Conservation (phyloP, 345 rosid species). For the Corymbia maculata region DNA sequence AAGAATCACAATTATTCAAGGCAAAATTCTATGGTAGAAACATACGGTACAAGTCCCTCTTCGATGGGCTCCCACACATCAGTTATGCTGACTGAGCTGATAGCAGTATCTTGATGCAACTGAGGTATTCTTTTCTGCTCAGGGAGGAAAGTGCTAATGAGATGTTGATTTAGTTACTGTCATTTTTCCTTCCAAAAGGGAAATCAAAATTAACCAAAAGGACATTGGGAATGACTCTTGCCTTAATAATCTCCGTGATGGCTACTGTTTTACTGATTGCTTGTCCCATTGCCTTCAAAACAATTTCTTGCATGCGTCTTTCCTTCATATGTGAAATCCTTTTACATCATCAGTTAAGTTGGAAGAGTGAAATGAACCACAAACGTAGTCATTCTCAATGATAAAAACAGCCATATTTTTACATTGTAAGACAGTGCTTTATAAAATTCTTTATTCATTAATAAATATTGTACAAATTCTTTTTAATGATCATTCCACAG, state of each 20-base stretch:
- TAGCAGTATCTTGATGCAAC: slow-evolving; percentile 82
- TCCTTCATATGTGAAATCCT: neutral
- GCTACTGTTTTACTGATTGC: slow-evolving; percentile 4
- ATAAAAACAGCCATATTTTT: neutral
- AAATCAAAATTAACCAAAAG: neutral
- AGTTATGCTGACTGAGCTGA: slow-evolving; percentile 84
- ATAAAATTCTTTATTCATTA: neutral
- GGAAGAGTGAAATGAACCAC: neutral
- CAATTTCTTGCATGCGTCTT: neutral
- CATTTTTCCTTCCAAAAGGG: neutral
- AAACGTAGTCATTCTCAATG: neutral
- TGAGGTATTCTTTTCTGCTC: slow-evolving; percentile 66
- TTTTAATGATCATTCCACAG: neutral
- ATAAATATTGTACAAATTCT: neutral
- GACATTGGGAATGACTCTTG: slow-evolving; percentile 3
- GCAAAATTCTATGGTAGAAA: neutral
- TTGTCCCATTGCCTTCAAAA: slow-evolving; percentile 9
- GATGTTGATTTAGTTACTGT: neutral
- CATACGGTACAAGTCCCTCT: slow-evolving; percentile 92
- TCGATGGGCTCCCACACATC: slow-evolving; percentile 96
- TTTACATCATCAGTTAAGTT: neutral
- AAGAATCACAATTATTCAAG: neutral
- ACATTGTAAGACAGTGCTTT: neutral
- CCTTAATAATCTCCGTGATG: slow-evolving; percentile 19
- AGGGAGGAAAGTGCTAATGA: neutral